phyloP scores from a whole-genome alignment of 75 land plant genomes.

The Pinus albicaulis region DNA sequence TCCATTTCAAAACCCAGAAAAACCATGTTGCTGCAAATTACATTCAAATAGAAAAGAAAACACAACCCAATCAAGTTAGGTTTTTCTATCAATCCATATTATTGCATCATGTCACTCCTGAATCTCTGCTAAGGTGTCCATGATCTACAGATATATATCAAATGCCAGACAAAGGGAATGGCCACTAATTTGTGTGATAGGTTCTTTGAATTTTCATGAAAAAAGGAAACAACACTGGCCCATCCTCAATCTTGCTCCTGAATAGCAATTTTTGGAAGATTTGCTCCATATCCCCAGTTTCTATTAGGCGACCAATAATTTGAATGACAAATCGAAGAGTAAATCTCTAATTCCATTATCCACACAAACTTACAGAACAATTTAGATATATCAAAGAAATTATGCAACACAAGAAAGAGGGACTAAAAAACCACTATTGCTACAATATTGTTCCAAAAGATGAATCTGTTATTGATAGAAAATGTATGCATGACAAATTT shows the following conservation, averaged over 20 bases:
- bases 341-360: background rate
- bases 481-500: too few relatives aligned
- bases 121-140: slow-evolving; percentile 94
- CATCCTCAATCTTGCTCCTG: slow-evolving; percentile 93
- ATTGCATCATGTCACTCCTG: slow-evolving; percentile 97
- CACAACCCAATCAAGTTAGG: background rate
- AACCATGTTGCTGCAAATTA: slow-evolving; percentile 3
- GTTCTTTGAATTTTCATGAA: background rate
- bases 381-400: background rate
- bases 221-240: slow-evolving; percentile 28
- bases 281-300: slow-evolving; percentile 92
- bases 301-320: slow-evolving; percentile 87
- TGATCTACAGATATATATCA: slow-evolving; percentile 33
- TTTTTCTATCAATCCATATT: background rate
- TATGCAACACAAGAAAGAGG: background rate
- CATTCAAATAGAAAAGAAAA: background rate
- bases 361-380: background rate
- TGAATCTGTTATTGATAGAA: too few relatives aligned
- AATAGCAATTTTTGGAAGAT: slow-evolving; percentile 93
- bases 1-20: slow-evolving; percentile 6
- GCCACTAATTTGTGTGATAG: slow-evolving; percentile 2
- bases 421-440: too few relatives aligned
- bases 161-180: background rate
- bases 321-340: slow-evolving; percentile 19
- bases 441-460: too few relatives aligned